phyloP scores from a whole-genome alignment of 1,284 basidiomycete genomes.

The Trichosporon faecale region DNA sequence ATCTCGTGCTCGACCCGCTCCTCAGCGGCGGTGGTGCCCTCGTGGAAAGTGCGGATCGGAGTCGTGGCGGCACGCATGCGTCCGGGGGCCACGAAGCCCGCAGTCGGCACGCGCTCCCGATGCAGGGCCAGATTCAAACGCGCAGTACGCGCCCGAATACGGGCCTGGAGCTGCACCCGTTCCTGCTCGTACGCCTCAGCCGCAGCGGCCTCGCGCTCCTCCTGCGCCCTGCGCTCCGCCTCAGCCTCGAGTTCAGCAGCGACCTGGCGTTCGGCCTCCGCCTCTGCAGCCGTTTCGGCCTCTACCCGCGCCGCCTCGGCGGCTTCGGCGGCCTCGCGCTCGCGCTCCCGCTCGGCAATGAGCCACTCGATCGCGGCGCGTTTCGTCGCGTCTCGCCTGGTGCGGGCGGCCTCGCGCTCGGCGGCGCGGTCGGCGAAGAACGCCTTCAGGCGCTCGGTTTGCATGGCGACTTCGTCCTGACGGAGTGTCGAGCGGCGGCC shows the following conservation, averaged over 20 bases:
- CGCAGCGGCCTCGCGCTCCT: not conserved
- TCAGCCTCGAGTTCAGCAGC: not conserved
- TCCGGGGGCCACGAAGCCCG: not conserved
- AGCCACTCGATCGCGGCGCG: not conserved
- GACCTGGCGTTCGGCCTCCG: not conserved
- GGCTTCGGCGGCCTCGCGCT: not conserved
- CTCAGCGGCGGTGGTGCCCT: not conserved
- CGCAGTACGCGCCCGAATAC: not conserved
- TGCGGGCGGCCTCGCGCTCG: not conserved
- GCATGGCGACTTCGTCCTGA: not conserved
- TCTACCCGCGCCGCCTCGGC: constrained; percentile 13
- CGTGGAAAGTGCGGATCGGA: not conserved
- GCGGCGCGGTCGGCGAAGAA: not conserved
- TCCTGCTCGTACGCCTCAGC: not conserved
- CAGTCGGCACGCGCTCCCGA: not conserved
- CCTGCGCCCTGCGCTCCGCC: not conserved
- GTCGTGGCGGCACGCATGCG: constrained; percentile 5
- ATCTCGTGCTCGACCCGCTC: not conserved
- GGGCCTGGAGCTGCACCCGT: not conserved
- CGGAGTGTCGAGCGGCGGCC: not conserved
- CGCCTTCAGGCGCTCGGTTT: not conserved
- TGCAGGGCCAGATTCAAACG: not conserved
- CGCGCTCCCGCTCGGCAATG: not conserved
- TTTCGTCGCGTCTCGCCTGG: not conserved
- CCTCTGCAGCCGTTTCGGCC: not conserved